These are phyloP conservation scores for Vigna trinervia DNA, from an alignment of 306 rosid genomes.

Conservation along the genomic window DNA sequence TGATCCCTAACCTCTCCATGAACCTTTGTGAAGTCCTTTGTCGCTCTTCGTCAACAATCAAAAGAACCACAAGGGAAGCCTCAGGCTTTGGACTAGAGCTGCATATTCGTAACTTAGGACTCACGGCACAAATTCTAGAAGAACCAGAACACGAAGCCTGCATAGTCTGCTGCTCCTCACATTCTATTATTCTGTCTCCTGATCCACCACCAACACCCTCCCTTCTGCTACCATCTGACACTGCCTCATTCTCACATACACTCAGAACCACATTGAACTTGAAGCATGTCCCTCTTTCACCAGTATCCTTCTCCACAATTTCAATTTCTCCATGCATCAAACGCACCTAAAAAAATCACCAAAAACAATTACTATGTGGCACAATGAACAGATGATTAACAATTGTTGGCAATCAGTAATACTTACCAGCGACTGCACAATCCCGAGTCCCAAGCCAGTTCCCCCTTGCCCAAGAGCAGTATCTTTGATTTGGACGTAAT, in stretches of 20 bases:
- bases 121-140: conserved; percentile 46
- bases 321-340: conserved; percentile 83
- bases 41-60: conserved; percentile 33
- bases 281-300: conserved; percentile 74
- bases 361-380: background rate
- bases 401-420: background rate
- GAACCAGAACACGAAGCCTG: conserved; percentile 42
- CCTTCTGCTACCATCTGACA: conserved; percentile 19
- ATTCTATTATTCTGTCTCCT: conserved; percentile 31
- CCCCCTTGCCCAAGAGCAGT: conserved; percentile 66
- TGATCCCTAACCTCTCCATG: conserved; percentile 51
- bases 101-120: conserved; percentile 47
- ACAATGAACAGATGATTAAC: background rate
- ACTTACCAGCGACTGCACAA: conserved; percentile 80
- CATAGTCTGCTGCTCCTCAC: background rate
- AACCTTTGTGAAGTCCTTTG: conserved; percentile 37
- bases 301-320: conserved; percentile 72
- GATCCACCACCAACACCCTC: conserved; percentile 47
- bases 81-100: conserved; percentile 48
- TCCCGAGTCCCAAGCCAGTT: conserved; percentile 96
- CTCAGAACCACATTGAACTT: conserved; percentile 66
- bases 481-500: conserved; percentile 81
- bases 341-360: conserved; percentile 59
- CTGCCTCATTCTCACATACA: conserved; percentile 46
- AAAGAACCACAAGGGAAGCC: conserved; percentile 52